A percentile compares a stretch with the other conserved stretches of the same genome.
Evolutionary conservation across 805 yeast species (phyloP).

Genomic region (Cyberlindnera galapagoensis): DNA sequence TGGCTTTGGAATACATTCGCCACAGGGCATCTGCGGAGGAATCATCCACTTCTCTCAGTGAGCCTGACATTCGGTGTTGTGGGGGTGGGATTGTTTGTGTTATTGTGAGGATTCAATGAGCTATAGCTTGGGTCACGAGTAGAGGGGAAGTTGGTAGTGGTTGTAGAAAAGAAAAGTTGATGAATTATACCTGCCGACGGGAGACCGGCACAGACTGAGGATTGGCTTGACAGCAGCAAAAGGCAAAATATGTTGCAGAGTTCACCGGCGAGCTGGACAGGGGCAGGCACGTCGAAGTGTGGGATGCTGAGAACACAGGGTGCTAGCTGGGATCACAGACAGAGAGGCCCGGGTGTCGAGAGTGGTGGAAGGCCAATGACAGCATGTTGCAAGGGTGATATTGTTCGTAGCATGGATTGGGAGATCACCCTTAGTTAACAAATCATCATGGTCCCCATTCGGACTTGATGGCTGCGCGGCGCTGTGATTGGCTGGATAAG

Average conservation of each 20-base stretch:
- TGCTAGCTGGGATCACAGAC: not conserved
- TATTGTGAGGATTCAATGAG: too few relatives aligned
- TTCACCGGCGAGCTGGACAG: too few relatives aligned
- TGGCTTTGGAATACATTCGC: conserved; percentile 78
- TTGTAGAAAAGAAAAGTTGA: not conserved
- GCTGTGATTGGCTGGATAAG: conserved; percentile 2
- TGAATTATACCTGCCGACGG: not conserved
- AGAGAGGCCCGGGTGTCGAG: not conserved
- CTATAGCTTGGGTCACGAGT: too few relatives aligned
- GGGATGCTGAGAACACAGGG: not conserved
- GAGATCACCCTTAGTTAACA: not conserved
- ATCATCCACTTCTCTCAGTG: conserved; percentile 22
- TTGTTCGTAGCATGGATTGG: not conserved
- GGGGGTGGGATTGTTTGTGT: too few relatives aligned
- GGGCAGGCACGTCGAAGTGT: too few relatives aligned
- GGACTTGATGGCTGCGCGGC: not conserved
- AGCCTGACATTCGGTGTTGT: conserved; percentile 3
- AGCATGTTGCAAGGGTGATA: not conserved
- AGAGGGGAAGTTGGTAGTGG: not conserved
- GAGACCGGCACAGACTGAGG: not conserved
- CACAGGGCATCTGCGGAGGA: conserved; percentile 52
- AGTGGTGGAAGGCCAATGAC: not conserved
- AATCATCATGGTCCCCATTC: not conserved
- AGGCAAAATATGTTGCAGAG: not conserved
- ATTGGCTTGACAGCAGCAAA: not conserved